Evolutionary conservation across 257 asterid genomes (phyloP), one percentile per base, ranked within the genome.

Genomic region (Catharanthus roseus): DNA sequence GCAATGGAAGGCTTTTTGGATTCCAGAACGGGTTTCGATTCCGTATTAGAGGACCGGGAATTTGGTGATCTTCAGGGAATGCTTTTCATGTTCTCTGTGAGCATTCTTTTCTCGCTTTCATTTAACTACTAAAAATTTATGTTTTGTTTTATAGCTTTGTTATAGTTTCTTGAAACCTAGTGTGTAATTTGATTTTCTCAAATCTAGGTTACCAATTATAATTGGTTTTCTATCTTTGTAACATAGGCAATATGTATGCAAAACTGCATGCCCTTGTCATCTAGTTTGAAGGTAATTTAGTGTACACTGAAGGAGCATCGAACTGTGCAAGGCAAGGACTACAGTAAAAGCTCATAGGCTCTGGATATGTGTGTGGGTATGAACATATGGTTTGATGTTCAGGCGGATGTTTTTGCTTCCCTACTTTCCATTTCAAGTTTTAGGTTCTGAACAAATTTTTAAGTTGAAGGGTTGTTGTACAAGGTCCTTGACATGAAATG

Each of bases 41-140:
- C 90, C n/a, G 69, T 76, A 39, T 74, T 78, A 47, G 90, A 88
- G 72, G 93, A 88, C 70, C 77, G 77, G 56, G 96, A 91, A 79
- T 77, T 85, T 12, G 89, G 86, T 70, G 95, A 86, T 86, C 95
- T 91, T 75, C 90, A 90, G 77, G 99, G 92, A 28, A 80, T 84
- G 89, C 88, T 91, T n/a, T 95, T 91, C 71, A 88, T 95, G 90
- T 95, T 95, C 85, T 82, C 92, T 77, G 99, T 91, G 77, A 88
- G 99, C 72, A 9, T 69, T 69, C 29, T 63, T 6, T 54, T 55
- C 57, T 56, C 13, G 28, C 11, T 47, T 19, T 63, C 19, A 76
- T 79, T 61, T 73, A 24, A 75, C 65, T 26, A 38, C 49, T 16
- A n/a, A n/a, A n/a, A n/a, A n/a, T n/a, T n/a, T 57, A 10, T 36